Base-by-base conservation (phyloP, 257 asterid genomes). In the Jasminum sambac region DNA sequence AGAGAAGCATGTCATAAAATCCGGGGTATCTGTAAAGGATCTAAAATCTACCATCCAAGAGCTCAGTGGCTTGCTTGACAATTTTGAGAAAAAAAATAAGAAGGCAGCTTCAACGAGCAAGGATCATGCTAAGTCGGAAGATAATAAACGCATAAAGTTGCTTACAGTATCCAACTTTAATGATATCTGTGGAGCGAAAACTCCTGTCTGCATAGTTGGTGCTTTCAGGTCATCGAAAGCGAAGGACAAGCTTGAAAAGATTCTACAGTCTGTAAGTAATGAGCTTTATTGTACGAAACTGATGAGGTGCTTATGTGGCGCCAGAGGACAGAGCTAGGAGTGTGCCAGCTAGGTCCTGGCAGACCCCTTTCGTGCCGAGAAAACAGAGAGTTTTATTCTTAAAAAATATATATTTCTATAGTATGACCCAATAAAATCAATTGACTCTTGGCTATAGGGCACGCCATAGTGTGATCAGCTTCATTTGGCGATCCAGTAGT, bases 141-240 rank as follows among this genome's bases (percentile, higher is more conserved):
- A 67, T 34, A 68, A 67, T 34, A 68, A 62, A 48, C 71, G 36
- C 63, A 59, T 91, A 63, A 89, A 89, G 0, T 60, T 89, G 78
- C 94, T 95, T 71, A 76, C 87, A n/a, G 73, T 86, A 65, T 82
- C 96, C 19, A 95, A 88, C 80, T 81, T 89, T 64, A 58, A 83
- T 72, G 82, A 80, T 21, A 64, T 95, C 24, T 95, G 99, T 50
- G 81, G 91, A 25, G 88, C 84, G 23, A 85, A 79, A 75, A 78
- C 81, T 48, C 96, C 98, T 2, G 90, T 95, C n/a, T 95, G 99
- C 79, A 57, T 95, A 55, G 76, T 95, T 26, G 99, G 98, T 8
- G 94, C 80, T 65, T 89, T 84, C 84, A 82, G 89, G 80, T 88
- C 98, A 55, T 71, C 92, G 14, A 82, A 80, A 76, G 76, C 82